Conservation (phyloP, 495 filamentous ascomycete species). For the Aspergillus nanangensis region DNA sequence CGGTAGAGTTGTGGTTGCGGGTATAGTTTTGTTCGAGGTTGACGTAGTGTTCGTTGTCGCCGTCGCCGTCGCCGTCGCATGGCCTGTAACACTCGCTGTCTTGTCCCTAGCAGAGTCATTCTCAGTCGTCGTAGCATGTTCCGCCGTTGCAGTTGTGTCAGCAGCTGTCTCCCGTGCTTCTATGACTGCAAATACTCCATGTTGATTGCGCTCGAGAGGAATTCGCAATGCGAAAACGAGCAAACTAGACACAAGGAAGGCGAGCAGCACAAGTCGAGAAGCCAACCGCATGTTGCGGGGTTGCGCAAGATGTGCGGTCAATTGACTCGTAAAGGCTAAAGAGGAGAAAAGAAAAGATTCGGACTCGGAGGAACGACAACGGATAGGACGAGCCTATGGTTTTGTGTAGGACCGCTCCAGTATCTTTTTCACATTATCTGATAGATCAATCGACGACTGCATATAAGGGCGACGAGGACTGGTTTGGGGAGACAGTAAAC, state of each 20-base stretch:
- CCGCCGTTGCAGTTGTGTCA: too few relatives aligned
- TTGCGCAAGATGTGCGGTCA: not conserved
- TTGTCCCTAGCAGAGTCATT: too few relatives aligned
- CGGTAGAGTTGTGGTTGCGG: conserved; percentile 12
- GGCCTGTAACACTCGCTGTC: too few relatives aligned
- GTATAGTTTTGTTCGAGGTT: conserved; percentile 8
- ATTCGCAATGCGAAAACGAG: conserved; percentile 12
- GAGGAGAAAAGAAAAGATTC: too few relatives aligned
- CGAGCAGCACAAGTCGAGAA: conserved; percentile 6
- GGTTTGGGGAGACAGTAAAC: not conserved
- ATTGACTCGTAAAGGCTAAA: too few relatives aligned
- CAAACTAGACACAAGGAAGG: conserved; percentile 10
- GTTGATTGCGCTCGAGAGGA: conserved; percentile 8
- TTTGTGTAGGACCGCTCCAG: too few relatives aligned
- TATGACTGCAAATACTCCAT: conserved; percentile 10
- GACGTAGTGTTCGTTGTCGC: conserved; percentile 11
- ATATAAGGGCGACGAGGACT: not conserved
- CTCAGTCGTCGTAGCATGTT: too few relatives aligned
- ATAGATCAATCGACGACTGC: not conserved
- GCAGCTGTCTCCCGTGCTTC: conserved; percentile 10
- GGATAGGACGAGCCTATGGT: too few relatives aligned
- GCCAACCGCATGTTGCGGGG: conserved; percentile 12
- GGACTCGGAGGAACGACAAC: too few relatives aligned
- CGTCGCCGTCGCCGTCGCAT: conserved; percentile 4
- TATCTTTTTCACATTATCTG: conserved; percentile 1